phyloP scores from a whole-genome alignment of 2,329 filamentous ascomycete species.

The Cladosporium sp. region DNA sequence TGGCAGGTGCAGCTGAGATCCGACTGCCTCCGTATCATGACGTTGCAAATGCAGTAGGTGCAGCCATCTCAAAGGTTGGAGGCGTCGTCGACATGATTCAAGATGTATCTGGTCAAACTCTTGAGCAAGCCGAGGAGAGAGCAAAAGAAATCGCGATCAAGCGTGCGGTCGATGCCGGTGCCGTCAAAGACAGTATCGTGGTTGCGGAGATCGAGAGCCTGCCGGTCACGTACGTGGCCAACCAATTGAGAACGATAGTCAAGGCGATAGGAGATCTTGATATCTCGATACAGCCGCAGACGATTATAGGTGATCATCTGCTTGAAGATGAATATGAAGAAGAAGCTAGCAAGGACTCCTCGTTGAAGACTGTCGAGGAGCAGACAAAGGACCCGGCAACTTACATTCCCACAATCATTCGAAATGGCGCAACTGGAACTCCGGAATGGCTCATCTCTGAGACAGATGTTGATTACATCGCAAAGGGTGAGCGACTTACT shows the following conservation, averaged over 20 bases:
- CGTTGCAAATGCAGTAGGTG: slow-evolving; percentile 58
- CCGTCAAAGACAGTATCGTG: slow-evolving; percentile 35
- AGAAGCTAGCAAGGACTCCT: not conserved
- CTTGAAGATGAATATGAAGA: slow-evolving; percentile 11
- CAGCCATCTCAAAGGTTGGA: slow-evolving; percentile 54
- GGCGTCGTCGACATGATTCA: slow-evolving; percentile 53
- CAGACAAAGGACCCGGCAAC: slow-evolving; percentile 17
- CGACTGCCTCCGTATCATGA: slow-evolving; percentile 51
- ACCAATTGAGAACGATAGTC: slow-evolving; percentile 30
- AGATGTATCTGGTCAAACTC: slow-evolving; percentile 37
- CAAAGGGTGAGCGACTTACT: slow-evolving; percentile 28
- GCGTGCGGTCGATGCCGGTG: slow-evolving; percentile 32
- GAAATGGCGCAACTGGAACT: slow-evolving; percentile 43
- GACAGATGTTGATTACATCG: slow-evolving; percentile 55
- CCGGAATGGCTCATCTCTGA: slow-evolving; percentile 54
- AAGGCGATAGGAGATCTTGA: slow-evolving; percentile 32
- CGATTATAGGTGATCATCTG: slow-evolving; percentile 12
- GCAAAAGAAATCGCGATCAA: slow-evolving; percentile 35
- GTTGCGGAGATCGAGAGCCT: slow-evolving; percentile 46
- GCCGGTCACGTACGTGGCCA: slow-evolving; percentile 33
- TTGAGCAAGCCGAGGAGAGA: slow-evolving; percentile 37
- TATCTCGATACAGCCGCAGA: slow-evolving; percentile 21
- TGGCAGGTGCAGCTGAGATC: slow-evolving; percentile 49
- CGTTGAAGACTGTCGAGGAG: not conserved
- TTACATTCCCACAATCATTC: slow-evolving; percentile 43